Conservation (phyloP, 805 yeast species). For the Yarrowia sp. region DNA sequence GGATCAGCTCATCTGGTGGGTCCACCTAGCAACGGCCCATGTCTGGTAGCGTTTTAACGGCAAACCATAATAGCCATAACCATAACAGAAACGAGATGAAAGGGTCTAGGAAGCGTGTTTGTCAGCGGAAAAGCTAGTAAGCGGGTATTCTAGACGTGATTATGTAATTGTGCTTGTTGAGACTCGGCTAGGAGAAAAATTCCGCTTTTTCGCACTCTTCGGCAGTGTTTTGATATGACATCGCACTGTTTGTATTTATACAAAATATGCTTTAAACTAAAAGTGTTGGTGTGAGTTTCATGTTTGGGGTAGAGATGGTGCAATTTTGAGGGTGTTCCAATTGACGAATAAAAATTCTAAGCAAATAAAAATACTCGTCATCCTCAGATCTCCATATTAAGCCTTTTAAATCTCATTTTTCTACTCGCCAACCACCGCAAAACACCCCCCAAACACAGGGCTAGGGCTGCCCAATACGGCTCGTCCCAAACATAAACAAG, state of each 20-base stretch:
- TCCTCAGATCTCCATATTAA: background rate
- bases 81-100: background rate
- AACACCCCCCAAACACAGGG: background rate
- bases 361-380: no score
- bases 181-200: no score
- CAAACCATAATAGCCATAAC: background rate
- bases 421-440: background rate
- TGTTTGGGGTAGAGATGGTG: no score
- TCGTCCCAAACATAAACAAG: constrained; percentile 25
- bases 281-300: background rate
- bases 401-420: no score
- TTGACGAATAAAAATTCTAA: no score
- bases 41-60: background rate
- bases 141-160: no score
- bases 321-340: background rate
- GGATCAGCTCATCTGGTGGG: no score
- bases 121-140: background rate
- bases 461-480: constrained; percentile 16
- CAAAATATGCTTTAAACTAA: background rate
- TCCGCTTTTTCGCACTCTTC: background rate
- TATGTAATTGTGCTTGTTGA: background rate
- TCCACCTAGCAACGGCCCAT: constrained; percentile 13
- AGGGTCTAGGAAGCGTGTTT: no score
- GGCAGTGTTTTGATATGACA: background rate
- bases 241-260: background rate